Base-by-base conservation (phyloP, 1,284 basidiomycete genomes). In the Cryptococcus sp. region DNA sequence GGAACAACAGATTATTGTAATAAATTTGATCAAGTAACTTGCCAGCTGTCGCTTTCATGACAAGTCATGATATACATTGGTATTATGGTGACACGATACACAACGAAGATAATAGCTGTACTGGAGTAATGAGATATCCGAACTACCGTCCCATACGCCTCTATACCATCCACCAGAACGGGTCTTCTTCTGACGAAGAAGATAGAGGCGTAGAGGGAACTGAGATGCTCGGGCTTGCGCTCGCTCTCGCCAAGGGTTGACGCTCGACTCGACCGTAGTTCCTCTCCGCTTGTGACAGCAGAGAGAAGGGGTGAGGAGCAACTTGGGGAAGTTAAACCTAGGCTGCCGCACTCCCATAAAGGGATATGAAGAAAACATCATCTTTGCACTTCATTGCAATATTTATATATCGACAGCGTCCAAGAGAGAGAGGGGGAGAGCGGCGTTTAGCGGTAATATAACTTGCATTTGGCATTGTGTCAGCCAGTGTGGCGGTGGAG, bases 241-340 rank as follows among this genome's bases (percentile, higher is more conserved):
- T 50, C 39, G 17, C 50, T 68, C 64, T 70, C 22, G 65, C 61
- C 57, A 58, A 57, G 59, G 65, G 53, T 65, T 71, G 69, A 71
- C 69, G 64, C 69, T 71, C 69, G 60, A 71, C 63, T 55, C 50
- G 45, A 41, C 51, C 43, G 19, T 19, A 19, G 29, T 34, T 34
- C 29, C 29, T 10, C 29, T 34, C 29, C 8, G 26, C 26, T 29
- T 29, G 26, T 7, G 29, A 7, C 29, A 34, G 13, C 5, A 34
- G 50, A 45, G 44, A 16, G 41, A 37, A n/a, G 39, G 54, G 46
- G 58, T 43, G 50, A 61, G 55, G 68, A 68, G 66, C 68, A 68
- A 70, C 64, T 58, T 54, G 68, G 62, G 61, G 55, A 65, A 59
- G 52, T 50, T 50, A 29, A 39, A 50, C 49, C 38, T 29, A 23